These are phyloP conservation scores for Leccinum longicurvipes DNA, from an alignment of 768 basidiomycete genomes.

Conservation along the genomic window DNA sequence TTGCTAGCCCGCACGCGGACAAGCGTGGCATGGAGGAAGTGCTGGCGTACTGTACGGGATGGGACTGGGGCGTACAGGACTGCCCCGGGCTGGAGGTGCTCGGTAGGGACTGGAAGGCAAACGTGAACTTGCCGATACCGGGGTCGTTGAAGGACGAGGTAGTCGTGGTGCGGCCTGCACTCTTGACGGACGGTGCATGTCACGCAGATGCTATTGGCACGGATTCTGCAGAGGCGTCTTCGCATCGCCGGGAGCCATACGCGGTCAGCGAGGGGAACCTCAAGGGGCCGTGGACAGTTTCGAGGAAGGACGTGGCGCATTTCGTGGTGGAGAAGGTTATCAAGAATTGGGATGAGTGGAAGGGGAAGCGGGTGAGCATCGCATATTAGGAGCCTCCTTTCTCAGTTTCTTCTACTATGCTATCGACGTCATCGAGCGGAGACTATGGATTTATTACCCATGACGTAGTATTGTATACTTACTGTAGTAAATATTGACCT, in stretches of 20 bases:
- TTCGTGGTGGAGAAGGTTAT: slow-evolving; percentile 51
- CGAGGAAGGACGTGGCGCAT: slow-evolving; percentile 63
- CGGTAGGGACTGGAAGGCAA: slow-evolving; percentile 41
- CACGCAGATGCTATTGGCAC: slow-evolving; percentile 11
- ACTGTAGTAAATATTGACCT: too few species aligned
- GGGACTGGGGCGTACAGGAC: slow-evolving; percentile 50
- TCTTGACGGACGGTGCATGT: slow-evolving; percentile 58
- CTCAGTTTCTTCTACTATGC: not conserved
- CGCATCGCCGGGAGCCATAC: slow-evolving; percentile 32
- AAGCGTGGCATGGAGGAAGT: slow-evolving; percentile 59
- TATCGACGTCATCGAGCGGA: too few species aligned
- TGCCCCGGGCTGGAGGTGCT: slow-evolving; percentile 41
- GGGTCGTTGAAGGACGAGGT: slow-evolving; percentile 40
- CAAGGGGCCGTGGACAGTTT: slow-evolving; percentile 45
- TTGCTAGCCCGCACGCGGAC: slow-evolving; percentile 51
- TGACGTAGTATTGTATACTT: too few species aligned
- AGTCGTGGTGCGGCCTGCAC: slow-evolving; percentile 52
- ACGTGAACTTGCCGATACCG: slow-evolving; percentile 32
- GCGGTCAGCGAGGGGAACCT: slow-evolving; percentile 42
- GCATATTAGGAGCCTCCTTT: slow-evolving; percentile 40
- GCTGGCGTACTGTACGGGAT: slow-evolving; percentile 46
- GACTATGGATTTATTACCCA: too few species aligned
- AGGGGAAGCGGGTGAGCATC: slow-evolving; percentile 47
- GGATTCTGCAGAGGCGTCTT: not conserved
- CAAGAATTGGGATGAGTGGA: slow-evolving; percentile 50